Conservation (phyloP, 2,329 filamentous ascomycete species). For the Penicillium freii region DNA sequence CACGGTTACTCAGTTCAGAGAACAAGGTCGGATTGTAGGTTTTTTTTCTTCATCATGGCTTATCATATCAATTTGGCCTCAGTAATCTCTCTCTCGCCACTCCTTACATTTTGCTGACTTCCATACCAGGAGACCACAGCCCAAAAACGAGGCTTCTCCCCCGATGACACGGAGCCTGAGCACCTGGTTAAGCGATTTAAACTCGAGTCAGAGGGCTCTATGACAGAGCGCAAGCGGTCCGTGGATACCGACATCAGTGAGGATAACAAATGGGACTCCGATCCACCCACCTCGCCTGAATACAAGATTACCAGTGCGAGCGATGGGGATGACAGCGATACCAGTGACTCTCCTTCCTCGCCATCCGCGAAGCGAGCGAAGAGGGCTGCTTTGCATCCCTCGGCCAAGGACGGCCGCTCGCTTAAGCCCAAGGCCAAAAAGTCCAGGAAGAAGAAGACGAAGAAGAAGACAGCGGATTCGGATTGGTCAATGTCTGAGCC, state of each 20-base stretch:
- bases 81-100: not conserved
- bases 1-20: not conserved
- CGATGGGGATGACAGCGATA: not conserved
- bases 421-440: not conserved
- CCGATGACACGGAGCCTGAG: not conserved
- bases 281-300: not conserved
- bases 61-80: not conserved
- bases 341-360: not conserved
- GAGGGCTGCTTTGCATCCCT: not conserved
- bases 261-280: not conserved
- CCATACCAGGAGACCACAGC: not conserved
- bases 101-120: not conserved
- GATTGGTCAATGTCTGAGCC: not conserved
- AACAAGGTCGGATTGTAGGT: not conserved
- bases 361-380: not conserved
- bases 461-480: not conserved
- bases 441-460: not conserved
- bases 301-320: not conserved
- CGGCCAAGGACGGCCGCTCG: not conserved
- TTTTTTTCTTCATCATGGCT: not conserved
- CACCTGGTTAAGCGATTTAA: not conserved
- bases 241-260: not conserved
- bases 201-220: not conserved
- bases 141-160: not conserved
- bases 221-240: not conserved